These are phyloP conservation scores for Moelleriella libera DNA, from an alignment of 2,329 filamentous ascomycete genomes.

Conservation along the genomic window DNA sequence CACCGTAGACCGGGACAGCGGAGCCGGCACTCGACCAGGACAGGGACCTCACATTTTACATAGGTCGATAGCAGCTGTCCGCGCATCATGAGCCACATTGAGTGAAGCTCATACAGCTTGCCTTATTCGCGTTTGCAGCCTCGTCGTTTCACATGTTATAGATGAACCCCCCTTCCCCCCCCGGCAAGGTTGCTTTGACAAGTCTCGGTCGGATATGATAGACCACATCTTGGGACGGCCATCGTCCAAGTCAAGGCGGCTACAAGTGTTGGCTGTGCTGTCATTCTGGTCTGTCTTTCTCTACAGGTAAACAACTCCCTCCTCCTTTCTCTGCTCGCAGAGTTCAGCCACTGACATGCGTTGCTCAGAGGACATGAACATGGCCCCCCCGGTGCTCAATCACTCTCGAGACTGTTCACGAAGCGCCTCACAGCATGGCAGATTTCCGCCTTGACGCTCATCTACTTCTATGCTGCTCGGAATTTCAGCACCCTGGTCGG, in stretches of 20 bases:
- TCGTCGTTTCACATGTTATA: background rate
- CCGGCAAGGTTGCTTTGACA: too few relatives aligned
- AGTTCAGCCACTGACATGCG: too few relatives aligned
- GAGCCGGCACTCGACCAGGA: too few relatives aligned
- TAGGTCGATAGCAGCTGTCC: background rate
- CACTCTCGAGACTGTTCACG: slow-evolving; percentile 57
- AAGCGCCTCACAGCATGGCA: slow-evolving; percentile 76
- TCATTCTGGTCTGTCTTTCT: slow-evolving; percentile 86
- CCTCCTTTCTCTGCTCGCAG: background rate
- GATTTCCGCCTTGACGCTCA: slow-evolving; percentile 70
- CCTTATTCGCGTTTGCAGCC: background rate
- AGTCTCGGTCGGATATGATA: slow-evolving; percentile 30
- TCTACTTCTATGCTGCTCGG: slow-evolving; percentile 80
- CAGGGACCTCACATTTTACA: too few relatives aligned
- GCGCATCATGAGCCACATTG: background rate
- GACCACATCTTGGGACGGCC: slow-evolving; percentile 89
- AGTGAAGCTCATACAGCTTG: background rate
- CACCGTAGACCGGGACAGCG: too few relatives aligned
- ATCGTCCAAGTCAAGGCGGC: slow-evolving; percentile 79
- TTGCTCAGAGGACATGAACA: slow-evolving; percentile 60
- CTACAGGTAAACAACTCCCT: slow-evolving; percentile 39
- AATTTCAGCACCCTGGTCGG: slow-evolving; percentile 91
- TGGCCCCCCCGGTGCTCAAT: slow-evolving; percentile 65
- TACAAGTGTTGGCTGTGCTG: slow-evolving; percentile 83
- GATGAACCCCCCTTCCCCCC: too few relatives aligned